Evolutionary conservation across 179 eudicot species (phyloP).

Genomic region (Gypsophila paniculata): DNA sequence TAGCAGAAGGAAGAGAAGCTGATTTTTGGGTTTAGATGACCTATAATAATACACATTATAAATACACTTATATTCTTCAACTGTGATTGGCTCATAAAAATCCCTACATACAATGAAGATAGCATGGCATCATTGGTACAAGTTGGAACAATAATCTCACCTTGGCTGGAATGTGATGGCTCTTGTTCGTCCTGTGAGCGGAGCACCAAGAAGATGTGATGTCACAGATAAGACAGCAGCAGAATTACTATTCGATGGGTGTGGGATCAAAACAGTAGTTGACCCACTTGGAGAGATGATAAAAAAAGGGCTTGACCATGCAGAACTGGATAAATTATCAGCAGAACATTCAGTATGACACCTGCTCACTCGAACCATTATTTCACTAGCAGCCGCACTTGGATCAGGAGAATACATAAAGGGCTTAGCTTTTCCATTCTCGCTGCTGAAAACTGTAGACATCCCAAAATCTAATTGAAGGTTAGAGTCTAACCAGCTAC

Average conservation of each 20-base stretch:
- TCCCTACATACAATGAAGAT: constrained; percentile 6
- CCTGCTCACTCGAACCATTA: constrained; percentile 65
- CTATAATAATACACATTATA: not conserved
- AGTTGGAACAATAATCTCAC: constrained; percentile 30
- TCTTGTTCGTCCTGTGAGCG: constrained; percentile 79
- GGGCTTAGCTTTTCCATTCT: constrained; percentile 46
- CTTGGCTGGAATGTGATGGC: constrained; percentile 89
- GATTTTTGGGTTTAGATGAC: not conserved
- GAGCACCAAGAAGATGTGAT: constrained; percentile 66
- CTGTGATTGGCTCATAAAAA: not conserved
- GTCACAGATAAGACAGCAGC: constrained; percentile 76
- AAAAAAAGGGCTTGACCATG: constrained; percentile 83
- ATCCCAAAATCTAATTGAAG: constrained; percentile 29
- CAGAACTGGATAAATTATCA: constrained; percentile 39
- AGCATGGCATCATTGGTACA: not conserved
- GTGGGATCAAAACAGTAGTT: constrained; percentile 71
- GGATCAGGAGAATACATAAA: constrained; percentile 86
- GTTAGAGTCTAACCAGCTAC: constrained; percentile 24
- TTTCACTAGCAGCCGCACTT: constrained; percentile 51
- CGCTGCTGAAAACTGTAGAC: constrained; percentile 29
- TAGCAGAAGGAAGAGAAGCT: not conserved
- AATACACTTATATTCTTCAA: not conserved
- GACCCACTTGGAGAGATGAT: constrained; percentile 91
- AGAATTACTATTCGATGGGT: constrained; percentile 42
- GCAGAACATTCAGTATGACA: constrained; percentile 32